Percentiles rank a stretch among this genome's conserved stretches.
Conservation (phyloP, 2,329 filamentous ascomycete genomes). For the Cladosporium sp. region DNA sequence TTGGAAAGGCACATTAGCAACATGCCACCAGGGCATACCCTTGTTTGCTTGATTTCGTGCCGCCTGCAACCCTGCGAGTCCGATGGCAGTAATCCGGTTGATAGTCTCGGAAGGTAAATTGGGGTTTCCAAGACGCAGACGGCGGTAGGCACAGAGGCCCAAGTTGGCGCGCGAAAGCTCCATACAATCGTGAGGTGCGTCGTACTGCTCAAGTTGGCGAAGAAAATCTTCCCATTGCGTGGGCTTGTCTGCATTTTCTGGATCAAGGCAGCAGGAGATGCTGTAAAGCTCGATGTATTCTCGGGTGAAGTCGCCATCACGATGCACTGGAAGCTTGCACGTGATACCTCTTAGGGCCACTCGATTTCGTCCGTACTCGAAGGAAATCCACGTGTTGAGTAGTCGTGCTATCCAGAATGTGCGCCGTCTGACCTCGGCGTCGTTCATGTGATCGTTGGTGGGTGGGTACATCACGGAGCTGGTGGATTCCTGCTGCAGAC, state of each 20-base stretch:
- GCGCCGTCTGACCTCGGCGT: constrained; percentile 24
- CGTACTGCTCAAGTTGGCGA: constrained; percentile 25
- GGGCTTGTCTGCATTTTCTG: constrained; percentile 32
- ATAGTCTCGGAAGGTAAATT: constrained; percentile 39
- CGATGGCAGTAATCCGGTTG: constrained; percentile 44
- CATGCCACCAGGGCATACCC: constrained; percentile 52
- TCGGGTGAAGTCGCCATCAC: constrained; percentile 38
- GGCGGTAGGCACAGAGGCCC: constrained; percentile 50
- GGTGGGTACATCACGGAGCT: constrained; percentile 22
- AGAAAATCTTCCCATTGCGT: constrained; percentile 30
- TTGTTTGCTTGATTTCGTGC: constrained; percentile 42
- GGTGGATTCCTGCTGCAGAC: constrained; percentile 39
- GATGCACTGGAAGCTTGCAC: constrained; percentile 34
- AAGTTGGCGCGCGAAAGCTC: constrained; percentile 47
- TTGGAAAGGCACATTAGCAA: constrained; percentile 55
- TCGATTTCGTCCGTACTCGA: constrained; percentile 51
- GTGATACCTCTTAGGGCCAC: constrained; percentile 45
- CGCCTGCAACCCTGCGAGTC: constrained; percentile 41
- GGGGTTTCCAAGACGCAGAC: constrained; percentile 46
- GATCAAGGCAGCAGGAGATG: constrained; percentile 49
- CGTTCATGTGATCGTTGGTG: constrained; percentile 18
- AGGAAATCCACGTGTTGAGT: constrained; percentile 55
- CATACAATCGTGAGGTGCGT: constrained; percentile 27
- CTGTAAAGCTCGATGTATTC: constrained; percentile 50
- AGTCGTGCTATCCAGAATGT: constrained; percentile 48